Evolutionary conservation across 179 eudicot species (phyloP).

Genomic region (Silene vulgaris): DNA sequence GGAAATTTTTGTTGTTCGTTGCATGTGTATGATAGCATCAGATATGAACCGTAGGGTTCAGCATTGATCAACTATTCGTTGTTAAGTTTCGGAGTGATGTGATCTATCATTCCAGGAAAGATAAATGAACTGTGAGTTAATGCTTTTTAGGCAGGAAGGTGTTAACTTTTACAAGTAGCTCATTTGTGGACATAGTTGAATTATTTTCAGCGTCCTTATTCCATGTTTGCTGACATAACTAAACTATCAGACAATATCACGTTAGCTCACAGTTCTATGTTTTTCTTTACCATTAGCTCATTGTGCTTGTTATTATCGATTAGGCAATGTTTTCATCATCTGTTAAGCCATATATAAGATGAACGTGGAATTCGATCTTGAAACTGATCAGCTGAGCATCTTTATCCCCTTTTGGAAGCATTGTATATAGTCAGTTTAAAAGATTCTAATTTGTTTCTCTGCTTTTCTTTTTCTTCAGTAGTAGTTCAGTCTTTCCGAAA

Average conservation of each 20-base stretch:
- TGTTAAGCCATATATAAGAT: background rate
- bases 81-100: background rate
- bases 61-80: background rate
- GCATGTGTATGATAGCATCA: background rate
- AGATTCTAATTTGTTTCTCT: background rate
- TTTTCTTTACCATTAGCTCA: background rate
- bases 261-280: background rate
- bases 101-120: background rate
- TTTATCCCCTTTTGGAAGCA: background rate
- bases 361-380: slow-evolving; percentile 1
- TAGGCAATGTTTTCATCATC: background rate
- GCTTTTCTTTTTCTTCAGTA: background rate
- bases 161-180: background rate
- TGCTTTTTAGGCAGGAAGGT: background rate
- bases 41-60: background rate
- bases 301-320: background rate
- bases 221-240: background rate
- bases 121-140: slow-evolving; percentile 7
- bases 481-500: no score
- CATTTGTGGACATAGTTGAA: background rate
- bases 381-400: background rate
- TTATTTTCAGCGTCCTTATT: background rate
- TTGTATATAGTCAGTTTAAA: background rate
- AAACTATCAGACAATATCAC: background rate
- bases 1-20: background rate